Conservation (phyloP, 495 filamentous ascomycete genomes). For the Venustampulla echinocandica region DNA sequence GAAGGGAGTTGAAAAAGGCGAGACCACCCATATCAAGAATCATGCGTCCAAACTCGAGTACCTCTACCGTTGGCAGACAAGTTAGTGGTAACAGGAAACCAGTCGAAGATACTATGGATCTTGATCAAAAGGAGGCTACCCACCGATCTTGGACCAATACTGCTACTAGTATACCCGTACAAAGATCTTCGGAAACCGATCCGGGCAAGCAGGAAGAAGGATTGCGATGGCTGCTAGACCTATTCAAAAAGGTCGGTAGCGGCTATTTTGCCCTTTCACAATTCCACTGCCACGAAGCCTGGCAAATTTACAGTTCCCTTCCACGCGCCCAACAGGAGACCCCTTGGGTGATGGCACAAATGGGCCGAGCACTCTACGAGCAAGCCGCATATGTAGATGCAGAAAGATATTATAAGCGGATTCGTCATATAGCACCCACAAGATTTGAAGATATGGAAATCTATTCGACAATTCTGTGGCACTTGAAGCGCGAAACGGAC, state of each 20-base stretch:
- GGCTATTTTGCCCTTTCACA: conserved; percentile 69
- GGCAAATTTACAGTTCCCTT: conserved; percentile 60
- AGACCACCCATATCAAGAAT: conserved; percentile 52
- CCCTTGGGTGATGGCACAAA: conserved; percentile 86
- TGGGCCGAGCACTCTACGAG: conserved; percentile 85
- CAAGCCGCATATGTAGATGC: conserved; percentile 75
- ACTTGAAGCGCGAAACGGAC: conserved; percentile 83
- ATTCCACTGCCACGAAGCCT: conserved; percentile 68
- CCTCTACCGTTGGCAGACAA: conserved; percentile 65
- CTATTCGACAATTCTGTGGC: conserved; percentile 96
- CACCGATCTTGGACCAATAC: conserved; percentile 18
- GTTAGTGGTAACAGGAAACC: conserved; percentile 81
- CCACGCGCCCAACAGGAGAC: conserved; percentile 75
- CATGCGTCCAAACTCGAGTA: conserved; percentile 41
- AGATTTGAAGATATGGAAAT: conserved; percentile 91
- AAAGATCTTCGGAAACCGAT: conserved; percentile 31
- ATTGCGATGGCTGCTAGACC: conserved; percentile 64
- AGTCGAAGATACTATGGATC: conserved; percentile 56
- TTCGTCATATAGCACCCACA: conserved; percentile 67
- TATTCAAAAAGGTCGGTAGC: conserved; percentile 72
- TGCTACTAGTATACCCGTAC: conserved; percentile 22
- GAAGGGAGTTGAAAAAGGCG: conserved; percentile 69
- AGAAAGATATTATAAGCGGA: conserved; percentile 70
- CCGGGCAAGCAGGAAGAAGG: conserved; percentile 61
- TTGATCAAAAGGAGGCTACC: conserved; percentile 51